Conservation (phyloP, 2,329 filamentous ascomycete genomes). For the Aspergillus floridensis region DNA sequence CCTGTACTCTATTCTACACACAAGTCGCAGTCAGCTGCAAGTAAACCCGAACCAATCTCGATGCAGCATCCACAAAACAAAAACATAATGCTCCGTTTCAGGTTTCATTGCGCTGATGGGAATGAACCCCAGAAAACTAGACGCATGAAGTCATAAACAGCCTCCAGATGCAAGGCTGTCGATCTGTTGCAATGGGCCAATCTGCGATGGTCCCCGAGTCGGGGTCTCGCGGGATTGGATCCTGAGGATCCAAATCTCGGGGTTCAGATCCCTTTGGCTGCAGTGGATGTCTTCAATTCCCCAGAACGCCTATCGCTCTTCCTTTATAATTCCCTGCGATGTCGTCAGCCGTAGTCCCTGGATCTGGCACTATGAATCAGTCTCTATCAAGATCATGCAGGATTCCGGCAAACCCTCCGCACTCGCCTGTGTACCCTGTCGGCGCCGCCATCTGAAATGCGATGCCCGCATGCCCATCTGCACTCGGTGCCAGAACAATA, state of each 20-base stretch:
- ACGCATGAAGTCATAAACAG: background rate
- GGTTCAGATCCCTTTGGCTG: background rate
- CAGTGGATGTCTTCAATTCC: background rate
- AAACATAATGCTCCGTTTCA: background rate
- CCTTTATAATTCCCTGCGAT: background rate
- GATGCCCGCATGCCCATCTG: conserved; percentile 45
- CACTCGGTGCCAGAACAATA: conserved; percentile 40
- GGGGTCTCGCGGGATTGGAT: conserved; percentile 18
- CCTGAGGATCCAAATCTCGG: conserved; percentile 3
- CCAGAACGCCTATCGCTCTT: background rate
- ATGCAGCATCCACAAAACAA: too few relatives aligned
- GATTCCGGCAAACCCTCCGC: conserved; percentile 16
- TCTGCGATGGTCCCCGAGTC: conserved; percentile 20
- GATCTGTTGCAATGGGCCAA: background rate
- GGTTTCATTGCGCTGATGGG: background rate
- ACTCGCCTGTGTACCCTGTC: conserved; percentile 27
- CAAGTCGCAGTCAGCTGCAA: background rate
- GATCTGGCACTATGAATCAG: background rate
- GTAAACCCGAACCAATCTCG: background rate
- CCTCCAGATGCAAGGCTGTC: background rate
- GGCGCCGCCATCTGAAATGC: conserved; percentile 44
- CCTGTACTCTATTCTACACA: background rate
- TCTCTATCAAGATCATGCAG: background rate
- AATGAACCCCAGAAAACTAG: background rate
- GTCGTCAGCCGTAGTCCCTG: background rate